Base-by-base conservation (phyloP, 768 basidiomycete species). In the Trametes meyenii region DNA sequence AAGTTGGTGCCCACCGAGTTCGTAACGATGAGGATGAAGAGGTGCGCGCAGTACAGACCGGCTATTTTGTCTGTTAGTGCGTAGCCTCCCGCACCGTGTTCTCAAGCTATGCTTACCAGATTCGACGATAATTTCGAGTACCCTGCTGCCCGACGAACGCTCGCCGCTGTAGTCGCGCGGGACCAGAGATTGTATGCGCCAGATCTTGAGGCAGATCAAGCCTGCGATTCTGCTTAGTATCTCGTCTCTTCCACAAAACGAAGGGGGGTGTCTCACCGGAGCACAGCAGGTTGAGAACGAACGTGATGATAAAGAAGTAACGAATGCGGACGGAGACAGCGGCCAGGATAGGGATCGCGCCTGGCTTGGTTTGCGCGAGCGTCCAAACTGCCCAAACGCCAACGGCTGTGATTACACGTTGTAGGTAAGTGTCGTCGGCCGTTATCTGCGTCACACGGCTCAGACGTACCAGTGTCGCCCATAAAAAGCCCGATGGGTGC, bases 271-370 rank as follows among this genome's bases (percentile, higher is more conserved):
- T 5, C 55, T 17, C 13, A 57, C 57, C 40, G 13, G 57, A 53
- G 36, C 60, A 61, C 23, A 61, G 36, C 24, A 49, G 17, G 45
- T 61, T 61, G 45, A 61, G 45, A 14, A 46, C 36, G 53, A 61
- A 55, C 29, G 60, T 61, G 43, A 61, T 50, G 52, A 55, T 35
- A n/a, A 54, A 61, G 46, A 61, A 61, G 45, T 61, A 54, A 38
- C 36, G n/a, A n/a, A 55, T 44, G 60, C 60, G 60, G 26, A 61
- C 26, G 44, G 52, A 26, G 7, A 61, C 60, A 19, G 46, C 53
- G 2, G 60, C 52, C 13, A 61, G 52, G 24, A 61, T 46, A 38
- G 53, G 36, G 36, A 29, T 42, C 19, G 45, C 35, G 2, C 46
- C 48, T 26, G 46, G 17, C 19, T 21, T 17, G 19, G 52, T 55